Base-by-base conservation (phyloP, 164 flowering plant species). In the Aristolochia fimbriata region DNA sequence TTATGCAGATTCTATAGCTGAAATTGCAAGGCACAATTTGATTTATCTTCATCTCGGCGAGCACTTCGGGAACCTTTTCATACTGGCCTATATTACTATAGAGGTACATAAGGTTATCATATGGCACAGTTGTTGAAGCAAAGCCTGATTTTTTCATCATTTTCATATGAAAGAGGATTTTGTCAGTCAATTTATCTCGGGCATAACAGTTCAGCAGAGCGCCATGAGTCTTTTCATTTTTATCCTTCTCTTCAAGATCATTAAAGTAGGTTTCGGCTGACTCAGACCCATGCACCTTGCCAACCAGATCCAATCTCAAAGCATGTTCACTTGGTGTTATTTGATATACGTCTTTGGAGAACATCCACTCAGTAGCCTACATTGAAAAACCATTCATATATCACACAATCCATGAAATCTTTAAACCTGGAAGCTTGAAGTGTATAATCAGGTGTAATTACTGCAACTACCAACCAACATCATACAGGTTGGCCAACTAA, bases 321-420 rank as follows among this genome's bases (percentile, higher is more conserved):
- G 78, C 73, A 54, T 65, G 51, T 58, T 78, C 78, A 25, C 65
- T 62, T 0, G 91, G 67, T 43, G 88, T 33, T 49, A 87, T 79
- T 37, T 37, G 1, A 37, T 37, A 37, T 27, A 43, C 25, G 60
- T 70, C 78, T 51, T 65, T 76, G 15, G 67, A 68, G 14, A 71
- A 69, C 90, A 82, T 83, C 95, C 98, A 91, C 43, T 87, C 84
- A 45, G 84, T 82, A 54, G 87, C 87, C 98, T 92, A 79, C 74
- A 73, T 59, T 51, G 45, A 49, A 9, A 19, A 37, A 10, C 43
- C 43, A 37, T 37, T 37, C 4, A 7, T 7, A 7, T 37, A 3
- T 37, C 43, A 37, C 12, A 37, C 8, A 37, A 37, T 3, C 10
- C 43, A 3, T 37, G 43, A 37, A 37, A 37, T 37, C 9, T 37